Percentiles rank a stretch among this genome's conserved stretches.
Conservation (phyloP, 305 asterid genomes). For the Solanum aculeatissimum region DNA sequence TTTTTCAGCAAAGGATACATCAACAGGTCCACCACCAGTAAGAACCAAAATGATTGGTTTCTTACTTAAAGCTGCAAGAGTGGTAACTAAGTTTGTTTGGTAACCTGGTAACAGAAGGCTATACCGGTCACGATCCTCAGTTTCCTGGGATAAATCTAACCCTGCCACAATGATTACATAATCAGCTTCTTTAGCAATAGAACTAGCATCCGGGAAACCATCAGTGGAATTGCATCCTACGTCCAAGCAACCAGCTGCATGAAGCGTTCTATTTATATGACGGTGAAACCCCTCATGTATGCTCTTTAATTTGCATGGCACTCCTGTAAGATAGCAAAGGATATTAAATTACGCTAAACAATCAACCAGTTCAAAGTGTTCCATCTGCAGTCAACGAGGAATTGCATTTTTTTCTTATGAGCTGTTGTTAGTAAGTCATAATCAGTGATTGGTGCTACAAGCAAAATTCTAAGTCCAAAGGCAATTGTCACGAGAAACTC, state of each 20-base stretch:
- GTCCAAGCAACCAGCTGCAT: conserved; percentile 64
- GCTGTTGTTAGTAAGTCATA: neutral
- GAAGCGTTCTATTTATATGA: conserved; percentile 28
- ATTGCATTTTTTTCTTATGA: neutral
- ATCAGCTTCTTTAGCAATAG: conserved; percentile 50
- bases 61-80: conserved; percentile 51
- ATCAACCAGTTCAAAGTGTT: neutral
- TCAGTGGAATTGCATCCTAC: conserved; percentile 54
- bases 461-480: neutral
- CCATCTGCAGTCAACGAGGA: neutral
- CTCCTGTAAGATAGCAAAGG: conserved; percentile 25
- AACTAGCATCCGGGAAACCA: conserved; percentile 45
- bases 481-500: neutral
- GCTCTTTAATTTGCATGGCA: conserved; percentile 67
- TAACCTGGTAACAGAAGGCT: conserved; percentile 90
- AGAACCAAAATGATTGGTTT: conserved; percentile 71
- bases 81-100: conserved; percentile 44
- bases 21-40: conserved; percentile 88
- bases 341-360: neutral
- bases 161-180: conserved; percentile 68
- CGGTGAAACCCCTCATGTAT: conserved; percentile 42
- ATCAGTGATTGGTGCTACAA: neutral
- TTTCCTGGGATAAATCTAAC: conserved; percentile 77
- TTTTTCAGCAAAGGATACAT: conserved; percentile 54
- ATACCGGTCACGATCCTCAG: conserved; percentile 77